phyloP scores from a whole-genome alignment of 768 basidiomycete genomes.

The Agaricus subrufescens region DNA sequence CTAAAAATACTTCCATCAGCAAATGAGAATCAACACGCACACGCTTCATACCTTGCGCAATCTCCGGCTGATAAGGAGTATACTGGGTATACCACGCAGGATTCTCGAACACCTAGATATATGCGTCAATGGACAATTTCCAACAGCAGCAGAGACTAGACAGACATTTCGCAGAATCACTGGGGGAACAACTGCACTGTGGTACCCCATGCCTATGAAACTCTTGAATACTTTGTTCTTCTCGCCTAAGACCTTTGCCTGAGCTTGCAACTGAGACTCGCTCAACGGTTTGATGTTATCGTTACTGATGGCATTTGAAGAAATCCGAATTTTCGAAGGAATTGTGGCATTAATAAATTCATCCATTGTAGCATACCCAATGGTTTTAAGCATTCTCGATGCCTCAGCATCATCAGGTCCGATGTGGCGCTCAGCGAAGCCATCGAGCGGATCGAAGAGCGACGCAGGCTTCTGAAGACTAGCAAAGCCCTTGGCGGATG shows the following conservation, averaged over 20 bases:
- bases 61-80: constrained; percentile 95
- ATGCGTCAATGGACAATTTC: background rate
- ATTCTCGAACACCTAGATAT: constrained; percentile 77
- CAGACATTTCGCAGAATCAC: constrained; percentile 88
- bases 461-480: constrained; percentile 56
- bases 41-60: constrained; percentile 79
- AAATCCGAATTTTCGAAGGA: constrained; percentile 74
- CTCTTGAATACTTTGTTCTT: constrained; percentile 83
- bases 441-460: constrained; percentile 84
- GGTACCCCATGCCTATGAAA: constrained; percentile 99
- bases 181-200: constrained; percentile 91
- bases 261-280: constrained; percentile 76
- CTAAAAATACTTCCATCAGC: constrained; percentile 31
- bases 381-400: constrained; percentile 70
- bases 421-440: constrained; percentile 86
- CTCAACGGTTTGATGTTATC: constrained; percentile 70
- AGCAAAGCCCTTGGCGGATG: constrained; percentile 41
- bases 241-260: constrained; percentile 72
- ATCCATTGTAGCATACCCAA: constrained; percentile 88
- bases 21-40: constrained; percentile 8
- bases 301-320: constrained; percentile 55
- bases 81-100: constrained; percentile 98
- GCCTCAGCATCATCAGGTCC: constrained; percentile 87
- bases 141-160: constrained; percentile 6
- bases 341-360: constrained; percentile 82